Base-by-base conservation (phyloP, 352 stramenopile genomes). In the Phytophthora pistaciae region DNA sequence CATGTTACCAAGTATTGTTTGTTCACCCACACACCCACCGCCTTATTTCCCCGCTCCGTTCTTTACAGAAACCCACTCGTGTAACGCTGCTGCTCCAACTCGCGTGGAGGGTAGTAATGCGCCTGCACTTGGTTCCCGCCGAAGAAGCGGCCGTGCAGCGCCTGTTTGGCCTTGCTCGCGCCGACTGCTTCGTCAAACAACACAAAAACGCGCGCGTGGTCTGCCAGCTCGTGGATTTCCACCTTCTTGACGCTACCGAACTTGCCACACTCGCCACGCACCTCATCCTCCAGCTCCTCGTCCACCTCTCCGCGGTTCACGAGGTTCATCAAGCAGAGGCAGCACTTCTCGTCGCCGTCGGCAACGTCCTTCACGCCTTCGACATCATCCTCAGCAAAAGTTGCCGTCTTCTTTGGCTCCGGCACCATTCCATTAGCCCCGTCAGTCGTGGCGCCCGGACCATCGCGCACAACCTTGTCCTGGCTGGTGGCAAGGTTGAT, bases 201-300 rank as follows among this genome's bases (percentile, higher is more conserved):
- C 61, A 92, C 87, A 78, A 94, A 94, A 21, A 94, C 78, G 56
- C 87, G 87, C 68, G 93, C 87, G 70, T 94, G 85, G 71, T 90
- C 77, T 53, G 68, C 68, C 52, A 93, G 64, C 49, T 94, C 87
- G 38, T 82, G 74, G 56, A 94, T 85, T 48, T 78, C 73, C 52
- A 94, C 87, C 6, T 66, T 77, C 40, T 79, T 77, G 57, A 94
- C 78, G 27, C 31, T 53, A 65, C 87, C 87, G 49, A 91, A 91
- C 46, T 82, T 85, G 64, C 72, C 70, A 77, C 87, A 94, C 64
- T 94, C 87, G 31, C 77, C 72, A 54, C 76, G 74, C 53, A 94
- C 87, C 76, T 94, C 87, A 20, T 83, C 84, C 48, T 87, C 70
- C 2, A 94, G 65, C 53, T 94, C 84, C 9, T 88, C 78, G 52